These are phyloP conservation scores for Suhomyces pyralidae DNA, from an alignment of 805 yeast species.

Conservation along the genomic window DNA sequence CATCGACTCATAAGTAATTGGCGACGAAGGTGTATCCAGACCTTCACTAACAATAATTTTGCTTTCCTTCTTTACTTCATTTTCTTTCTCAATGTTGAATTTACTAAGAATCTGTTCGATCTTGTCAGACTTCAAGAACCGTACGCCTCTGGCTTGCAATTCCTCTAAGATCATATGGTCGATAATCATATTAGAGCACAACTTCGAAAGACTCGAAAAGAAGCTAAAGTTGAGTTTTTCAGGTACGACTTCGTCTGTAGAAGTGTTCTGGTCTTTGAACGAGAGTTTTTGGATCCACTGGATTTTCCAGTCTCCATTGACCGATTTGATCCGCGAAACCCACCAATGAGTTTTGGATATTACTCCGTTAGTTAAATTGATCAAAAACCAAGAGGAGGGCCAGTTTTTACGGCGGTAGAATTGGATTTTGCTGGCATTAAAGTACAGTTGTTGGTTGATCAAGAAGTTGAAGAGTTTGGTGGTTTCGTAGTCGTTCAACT, in stretches of 20 bases:
- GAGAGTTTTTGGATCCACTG: constrained; percentile 44
- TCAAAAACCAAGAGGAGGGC: constrained; percentile 57
- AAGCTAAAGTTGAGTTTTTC: constrained; percentile 25
- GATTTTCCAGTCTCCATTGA: constrained; percentile 54
- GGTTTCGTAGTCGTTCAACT: constrained; percentile 48
- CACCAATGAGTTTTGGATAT: constrained; percentile 45
- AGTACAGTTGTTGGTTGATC: constrained; percentile 18
- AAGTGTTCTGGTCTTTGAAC: constrained; percentile 7
- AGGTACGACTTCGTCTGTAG: background rate
- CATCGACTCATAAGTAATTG: constrained; percentile 21
- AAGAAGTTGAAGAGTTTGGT: constrained; percentile 35
- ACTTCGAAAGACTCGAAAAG: constrained; percentile 38
- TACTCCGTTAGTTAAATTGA: constrained; percentile 37
- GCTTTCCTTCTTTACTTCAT: constrained; percentile 14
- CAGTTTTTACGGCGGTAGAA: constrained; percentile 51
- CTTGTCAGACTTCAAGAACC: constrained; percentile 20
- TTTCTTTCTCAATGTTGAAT: constrained; percentile 5
- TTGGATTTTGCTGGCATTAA: constrained; percentile 18
- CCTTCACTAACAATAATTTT: constrained; percentile 15
- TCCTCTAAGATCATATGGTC: constrained; percentile 55
- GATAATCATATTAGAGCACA: constrained; percentile 46
- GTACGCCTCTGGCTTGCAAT: constrained; percentile 38
- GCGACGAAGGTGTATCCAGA: background rate
- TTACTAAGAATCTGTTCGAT: constrained; percentile 4
- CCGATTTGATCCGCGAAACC: constrained; percentile 49